Percentiles rank a stretch among this genome's conserved stretches.
Conservation (phyloP, 306 rosid genomes). For the Aeschynomene evenia region DNA sequence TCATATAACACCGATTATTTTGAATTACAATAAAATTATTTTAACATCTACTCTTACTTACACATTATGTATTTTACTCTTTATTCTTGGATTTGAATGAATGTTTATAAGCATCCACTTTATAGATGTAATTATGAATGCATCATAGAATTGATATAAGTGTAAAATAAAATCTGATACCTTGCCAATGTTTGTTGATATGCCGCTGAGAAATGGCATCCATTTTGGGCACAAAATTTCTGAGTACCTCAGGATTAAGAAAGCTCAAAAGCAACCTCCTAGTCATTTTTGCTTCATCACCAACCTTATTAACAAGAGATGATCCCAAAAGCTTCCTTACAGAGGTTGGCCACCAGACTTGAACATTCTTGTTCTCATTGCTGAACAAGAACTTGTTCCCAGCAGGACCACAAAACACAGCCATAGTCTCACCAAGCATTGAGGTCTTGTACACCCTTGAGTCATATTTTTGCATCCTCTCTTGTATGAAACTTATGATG, state of each 20-base stretch:
- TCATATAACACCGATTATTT: too few species aligned
- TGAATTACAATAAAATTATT: too few species aligned
- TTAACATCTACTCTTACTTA: too few species aligned
- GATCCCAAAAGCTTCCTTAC: slow-evolving; percentile 39
- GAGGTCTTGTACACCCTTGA: slow-evolving; percentile 46
- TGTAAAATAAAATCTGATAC: too few species aligned
- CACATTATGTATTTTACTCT: too few species aligned
- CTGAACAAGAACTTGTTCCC: slow-evolving; percentile 50
- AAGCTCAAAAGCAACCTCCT: slow-evolving; percentile 40
- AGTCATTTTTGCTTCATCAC: slow-evolving; percentile 42
- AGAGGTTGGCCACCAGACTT: slow-evolving; percentile 48
- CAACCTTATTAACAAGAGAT: slow-evolving; percentile 40
- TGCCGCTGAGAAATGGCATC: slow-evolving; percentile 42
- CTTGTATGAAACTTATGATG: slow-evolving; percentile 25
- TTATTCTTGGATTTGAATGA: too few species aligned
- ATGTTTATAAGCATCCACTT: too few species aligned
- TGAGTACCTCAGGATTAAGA: slow-evolving; percentile 47
- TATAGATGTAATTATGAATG: too few species aligned
- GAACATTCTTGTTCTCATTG: slow-evolving; percentile 54
- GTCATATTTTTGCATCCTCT: slow-evolving; percentile 39
- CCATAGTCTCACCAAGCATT: slow-evolving; percentile 29
- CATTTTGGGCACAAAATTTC: slow-evolving; percentile 44
- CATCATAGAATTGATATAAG: too few species aligned
- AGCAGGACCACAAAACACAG: slow-evolving; percentile 40
- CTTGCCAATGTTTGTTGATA: slow-evolving; percentile 42